Percentiles rank a stretch among this genome's conserved stretches.
Conservation (phyloP, 1,284 basidiomycete species). For the Testicularia cyperi region DNA sequence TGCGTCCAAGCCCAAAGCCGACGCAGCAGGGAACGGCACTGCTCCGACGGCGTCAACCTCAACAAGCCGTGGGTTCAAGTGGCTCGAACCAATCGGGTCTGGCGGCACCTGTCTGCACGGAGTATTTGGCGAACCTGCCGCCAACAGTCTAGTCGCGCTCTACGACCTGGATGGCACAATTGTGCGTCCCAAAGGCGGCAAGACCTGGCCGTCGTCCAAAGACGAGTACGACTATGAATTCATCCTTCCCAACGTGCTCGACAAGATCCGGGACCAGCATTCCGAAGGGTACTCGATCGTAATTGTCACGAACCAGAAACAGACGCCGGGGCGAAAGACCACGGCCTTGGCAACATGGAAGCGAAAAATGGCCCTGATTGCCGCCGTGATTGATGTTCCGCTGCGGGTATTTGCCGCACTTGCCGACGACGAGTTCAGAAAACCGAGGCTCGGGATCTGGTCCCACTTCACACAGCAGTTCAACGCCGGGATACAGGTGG, state of each 20-base stretch:
- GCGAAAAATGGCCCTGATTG: conserved; percentile 40
- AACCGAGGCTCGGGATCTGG: conserved; percentile 50
- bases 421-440: conserved; percentile 46
- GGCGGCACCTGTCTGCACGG: conserved; percentile 25
- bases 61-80: conserved; percentile 17
- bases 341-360: conserved; percentile 31
- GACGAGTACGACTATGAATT: conserved; percentile 47
- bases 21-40: background rate
- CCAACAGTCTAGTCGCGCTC: conserved; percentile 30
- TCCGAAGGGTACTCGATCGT: conserved; percentile 15
- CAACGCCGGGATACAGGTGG: conserved; percentile 26
- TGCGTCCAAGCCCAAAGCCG: background rate
- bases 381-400: conserved; percentile 35
- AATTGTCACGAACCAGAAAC: conserved; percentile 46
- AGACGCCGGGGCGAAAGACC: conserved; percentile 14
- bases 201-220: conserved; percentile 31
- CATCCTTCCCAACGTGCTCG: conserved; percentile 9
- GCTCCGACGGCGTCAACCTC: no score
- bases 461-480: conserved; percentile 7
- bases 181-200: conserved; percentile 35
- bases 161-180: conserved; percentile 52
- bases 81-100: conserved; percentile 24
- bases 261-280: conserved; percentile 17
- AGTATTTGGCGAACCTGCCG: conserved; percentile 16
- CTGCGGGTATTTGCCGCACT: conserved; percentile 44